These are phyloP conservation scores for Sextonia rubra DNA, from an alignment of 164 flowering plant species.

Conservation along the genomic window DNA sequence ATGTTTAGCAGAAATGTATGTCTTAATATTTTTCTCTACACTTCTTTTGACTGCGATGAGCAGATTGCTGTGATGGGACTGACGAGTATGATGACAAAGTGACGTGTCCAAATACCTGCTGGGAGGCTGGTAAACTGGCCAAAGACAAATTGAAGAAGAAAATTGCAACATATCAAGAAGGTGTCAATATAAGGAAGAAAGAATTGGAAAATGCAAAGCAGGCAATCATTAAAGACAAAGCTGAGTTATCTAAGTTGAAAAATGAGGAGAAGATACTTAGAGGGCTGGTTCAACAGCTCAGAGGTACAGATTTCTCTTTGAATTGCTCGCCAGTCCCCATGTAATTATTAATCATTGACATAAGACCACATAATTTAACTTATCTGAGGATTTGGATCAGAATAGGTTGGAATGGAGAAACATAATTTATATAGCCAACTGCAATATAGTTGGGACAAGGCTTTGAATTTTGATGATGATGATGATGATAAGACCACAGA, in stretches of 20 bases:
- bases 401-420: too few species aligned
- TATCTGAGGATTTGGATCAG: too few species aligned
- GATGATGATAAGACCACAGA: too few species aligned
- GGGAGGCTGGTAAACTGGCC: slow-evolving; percentile 97
- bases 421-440: too few species aligned
- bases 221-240: slow-evolving; percentile 61
- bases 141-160: slow-evolving; percentile 80
- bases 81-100: slow-evolving; percentile 83
- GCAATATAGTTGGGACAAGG: too few species aligned
- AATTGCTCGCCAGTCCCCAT: too few species aligned
- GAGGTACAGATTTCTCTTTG: slow-evolving; percentile 38
- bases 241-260: slow-evolving; percentile 65
- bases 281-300: slow-evolving; percentile 72
- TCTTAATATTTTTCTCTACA: neutral
- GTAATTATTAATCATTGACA: too few species aligned
- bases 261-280: slow-evolving; percentile 73
- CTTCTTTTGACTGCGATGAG: slow-evolving; percentile 2
- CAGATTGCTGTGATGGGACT: slow-evolving; percentile 99
- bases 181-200: slow-evolving; percentile 48
- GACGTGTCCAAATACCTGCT: slow-evolving; percentile 80
- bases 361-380: too few species aligned
- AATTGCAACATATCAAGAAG: slow-evolving; percentile 71
- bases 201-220: slow-evolving; percentile 64
- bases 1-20: neutral
- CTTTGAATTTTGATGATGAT: too few species aligned